These are phyloP conservation scores for Aspergillus wentii DNA, from an alignment of 495 filamentous ascomycete species.

Conservation along the genomic window DNA sequence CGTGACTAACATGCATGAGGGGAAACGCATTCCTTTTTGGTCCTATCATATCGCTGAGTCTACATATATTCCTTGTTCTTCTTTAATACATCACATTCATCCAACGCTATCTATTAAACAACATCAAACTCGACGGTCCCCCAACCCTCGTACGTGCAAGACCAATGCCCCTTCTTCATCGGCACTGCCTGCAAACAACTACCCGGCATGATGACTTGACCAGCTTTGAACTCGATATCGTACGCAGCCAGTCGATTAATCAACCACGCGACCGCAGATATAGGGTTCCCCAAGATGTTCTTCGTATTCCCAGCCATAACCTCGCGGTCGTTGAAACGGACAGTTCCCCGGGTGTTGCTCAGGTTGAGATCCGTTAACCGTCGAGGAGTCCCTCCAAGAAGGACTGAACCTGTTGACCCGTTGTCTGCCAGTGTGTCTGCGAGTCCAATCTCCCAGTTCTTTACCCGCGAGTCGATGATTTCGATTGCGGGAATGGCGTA, in stretches of 20 bases:
- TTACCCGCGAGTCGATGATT: constrained; percentile 18
- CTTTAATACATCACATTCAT: too few relatives aligned
- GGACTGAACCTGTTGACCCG: constrained; percentile 13
- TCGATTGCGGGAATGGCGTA: constrained; percentile 19
- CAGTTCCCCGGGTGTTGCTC: constrained; percentile 9
- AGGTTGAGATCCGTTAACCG: constrained; percentile 13
- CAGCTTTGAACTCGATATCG: constrained; percentile 13
- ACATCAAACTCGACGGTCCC: constrained; percentile 18
- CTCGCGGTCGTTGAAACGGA: constrained; percentile 15
- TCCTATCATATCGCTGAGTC: too few relatives aligned
- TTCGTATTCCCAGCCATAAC: constrained; percentile 16
- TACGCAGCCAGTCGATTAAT: constrained; percentile 14
- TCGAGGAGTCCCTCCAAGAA: constrained; percentile 17
- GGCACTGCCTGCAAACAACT: constrained; percentile 18
- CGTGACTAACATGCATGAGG: background rate
- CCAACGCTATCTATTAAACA: too few relatives aligned
- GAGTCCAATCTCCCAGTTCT: constrained; percentile 20
- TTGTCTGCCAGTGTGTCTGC: constrained; percentile 18
- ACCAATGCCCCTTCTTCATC: constrained; percentile 13
- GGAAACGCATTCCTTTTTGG: too few relatives aligned
- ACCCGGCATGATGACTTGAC: constrained; percentile 14
- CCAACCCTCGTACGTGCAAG: constrained; percentile 14
- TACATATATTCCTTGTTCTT: too few relatives aligned
- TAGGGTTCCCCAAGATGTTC: constrained; percentile 16
- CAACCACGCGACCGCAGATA: constrained; percentile 15